Percentiles rank a stretch among this genome's conserved stretches.
These are phyloP conservation scores for Licmophora abbreviata DNA, from an alignment of 108 stramenopile species.

Conservation along the genomic window DNA sequence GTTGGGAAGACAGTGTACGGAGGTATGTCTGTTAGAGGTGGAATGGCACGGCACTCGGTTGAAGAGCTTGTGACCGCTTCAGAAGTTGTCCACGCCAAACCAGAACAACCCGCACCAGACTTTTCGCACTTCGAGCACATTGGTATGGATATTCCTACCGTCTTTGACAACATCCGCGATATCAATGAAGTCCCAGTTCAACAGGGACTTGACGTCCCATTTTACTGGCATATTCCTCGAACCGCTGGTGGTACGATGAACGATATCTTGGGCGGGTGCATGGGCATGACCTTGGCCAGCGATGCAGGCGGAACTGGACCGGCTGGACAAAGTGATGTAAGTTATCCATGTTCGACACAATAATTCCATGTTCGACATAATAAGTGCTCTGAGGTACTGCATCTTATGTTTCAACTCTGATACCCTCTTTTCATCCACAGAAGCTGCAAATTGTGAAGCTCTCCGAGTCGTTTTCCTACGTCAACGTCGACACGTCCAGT, in stretches of 20 bases:
- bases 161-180: constrained; percentile 20
- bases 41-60: constrained; percentile 5
- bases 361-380: background rate
- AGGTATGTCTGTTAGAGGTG: background rate
- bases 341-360: background rate
- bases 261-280: constrained; percentile 33
- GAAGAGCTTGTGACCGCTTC: background rate
- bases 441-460: constrained; percentile 19
- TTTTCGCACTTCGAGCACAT: constrained; percentile 1
- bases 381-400: background rate
- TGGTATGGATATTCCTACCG: constrained; percentile 10
- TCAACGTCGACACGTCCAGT: constrained; percentile 32
- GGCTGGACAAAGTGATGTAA: constrained; percentile 14
- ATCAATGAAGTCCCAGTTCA: constrained; percentile 17
- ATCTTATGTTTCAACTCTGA: background rate
- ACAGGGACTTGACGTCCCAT: constrained; percentile 28
- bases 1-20: background rate
- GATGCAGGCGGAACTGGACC: constrained; percentile 25
- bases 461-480: constrained; percentile 20
- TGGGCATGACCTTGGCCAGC: constrained; percentile 27
- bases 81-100: background rate
- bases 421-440: constrained; percentile 1
- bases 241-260: constrained; percentile 43
- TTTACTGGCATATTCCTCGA: constrained; percentile 45
- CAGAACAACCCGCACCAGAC: background rate